These are phyloP conservation scores for Rhodocollybia butyracea DNA, from an alignment of 768 basidiomycete genomes.

Conservation along the genomic window DNA sequence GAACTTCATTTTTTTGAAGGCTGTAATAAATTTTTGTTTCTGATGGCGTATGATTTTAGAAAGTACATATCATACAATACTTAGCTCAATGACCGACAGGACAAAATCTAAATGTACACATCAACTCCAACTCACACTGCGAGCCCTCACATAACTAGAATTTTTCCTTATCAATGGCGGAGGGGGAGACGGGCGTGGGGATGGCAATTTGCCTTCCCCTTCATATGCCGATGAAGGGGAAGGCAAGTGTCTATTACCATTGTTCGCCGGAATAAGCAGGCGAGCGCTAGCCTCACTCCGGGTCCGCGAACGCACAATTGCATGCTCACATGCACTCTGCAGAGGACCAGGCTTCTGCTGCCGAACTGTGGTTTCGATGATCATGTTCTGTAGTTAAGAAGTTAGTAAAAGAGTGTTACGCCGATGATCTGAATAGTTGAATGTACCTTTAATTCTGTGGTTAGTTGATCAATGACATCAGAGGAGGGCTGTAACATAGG, in stretches of 20 bases:
- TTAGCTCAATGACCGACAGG: too few species aligned
- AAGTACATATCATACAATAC: too few species aligned
- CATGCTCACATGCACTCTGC: slow-evolving; percentile 47
- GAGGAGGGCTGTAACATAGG: slow-evolving; percentile 28
- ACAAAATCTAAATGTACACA: not conserved
- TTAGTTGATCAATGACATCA: slow-evolving; percentile 38
- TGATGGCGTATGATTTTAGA: too few species aligned
- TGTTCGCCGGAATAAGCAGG: not conserved
- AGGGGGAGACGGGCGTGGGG: slow-evolving; percentile 13
- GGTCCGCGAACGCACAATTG: slow-evolving; percentile 19
- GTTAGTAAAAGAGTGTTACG: not conserved
- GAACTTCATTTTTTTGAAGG: too few species aligned
- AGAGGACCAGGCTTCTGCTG: slow-evolving; percentile 55
- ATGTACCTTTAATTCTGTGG: slow-evolving; percentile 43
- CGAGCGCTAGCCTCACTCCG: slow-evolving; percentile 11
- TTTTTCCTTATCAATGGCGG: slow-evolving; percentile 8
- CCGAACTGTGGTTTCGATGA: slow-evolving; percentile 63
- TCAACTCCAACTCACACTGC: slow-evolving; percentile 14
- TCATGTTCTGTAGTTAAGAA: slow-evolving; percentile 40
- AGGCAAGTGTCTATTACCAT: not conserved
- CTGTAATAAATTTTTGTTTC: too few species aligned
- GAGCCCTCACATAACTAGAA: slow-evolving; percentile 13
- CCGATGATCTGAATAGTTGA: not conserved
- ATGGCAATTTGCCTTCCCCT: slow-evolving; percentile 9
- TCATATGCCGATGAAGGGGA: not conserved